Evolutionary conservation across 164 flowering plant species (phyloP).

Genomic region (Vitis rotundifolia): DNA sequence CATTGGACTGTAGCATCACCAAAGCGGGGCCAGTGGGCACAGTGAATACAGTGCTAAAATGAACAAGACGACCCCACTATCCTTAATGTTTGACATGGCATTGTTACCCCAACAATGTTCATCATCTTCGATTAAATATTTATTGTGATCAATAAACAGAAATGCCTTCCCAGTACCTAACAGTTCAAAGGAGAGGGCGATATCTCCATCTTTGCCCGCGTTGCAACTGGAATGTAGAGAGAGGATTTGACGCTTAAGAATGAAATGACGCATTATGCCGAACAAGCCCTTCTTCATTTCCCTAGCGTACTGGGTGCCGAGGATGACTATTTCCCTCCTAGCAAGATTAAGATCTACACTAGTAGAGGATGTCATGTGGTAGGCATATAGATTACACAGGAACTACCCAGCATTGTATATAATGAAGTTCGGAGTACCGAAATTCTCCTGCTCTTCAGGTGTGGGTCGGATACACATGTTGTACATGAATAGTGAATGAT

Average conservation of each 20-base stretch:
- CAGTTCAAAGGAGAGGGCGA: conserved; percentile 70
- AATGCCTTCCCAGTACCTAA: conserved; percentile 98
- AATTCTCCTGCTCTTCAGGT: conserved; percentile 94
- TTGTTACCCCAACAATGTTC: conserved; percentile 98
- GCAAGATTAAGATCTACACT: no score
- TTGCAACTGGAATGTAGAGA: no score
- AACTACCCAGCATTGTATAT: conserved; percentile 99
- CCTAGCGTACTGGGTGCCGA: conserved; percentile 99
- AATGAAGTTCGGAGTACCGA: conserved; percentile 99
- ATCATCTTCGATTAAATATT: conserved; percentile 90
- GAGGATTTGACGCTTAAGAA: conserved; percentile 94
- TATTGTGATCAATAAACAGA: conserved; percentile 87
- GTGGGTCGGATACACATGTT: conserved; percentile 99
- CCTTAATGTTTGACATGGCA: conserved; percentile 98
- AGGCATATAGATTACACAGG: conserved; percentile 97
- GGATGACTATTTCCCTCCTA: conserved; percentile 98
- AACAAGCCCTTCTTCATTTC: conserved; percentile 99
- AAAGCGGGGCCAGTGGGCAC: no score
- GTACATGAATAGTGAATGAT: no score
- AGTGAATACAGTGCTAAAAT: no score
- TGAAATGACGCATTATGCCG: conserved; percentile 97
- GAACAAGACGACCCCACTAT: no score
- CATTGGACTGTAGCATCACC: no score
- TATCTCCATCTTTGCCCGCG: no score
- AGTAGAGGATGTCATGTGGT: conserved; percentile 99